Evolutionary conservation across 2,329 filamentous ascomycete genomes (phyloP), one percentile per base, ranked within the genome.

Genomic region (Pseudocercospora eumusae): DNA sequence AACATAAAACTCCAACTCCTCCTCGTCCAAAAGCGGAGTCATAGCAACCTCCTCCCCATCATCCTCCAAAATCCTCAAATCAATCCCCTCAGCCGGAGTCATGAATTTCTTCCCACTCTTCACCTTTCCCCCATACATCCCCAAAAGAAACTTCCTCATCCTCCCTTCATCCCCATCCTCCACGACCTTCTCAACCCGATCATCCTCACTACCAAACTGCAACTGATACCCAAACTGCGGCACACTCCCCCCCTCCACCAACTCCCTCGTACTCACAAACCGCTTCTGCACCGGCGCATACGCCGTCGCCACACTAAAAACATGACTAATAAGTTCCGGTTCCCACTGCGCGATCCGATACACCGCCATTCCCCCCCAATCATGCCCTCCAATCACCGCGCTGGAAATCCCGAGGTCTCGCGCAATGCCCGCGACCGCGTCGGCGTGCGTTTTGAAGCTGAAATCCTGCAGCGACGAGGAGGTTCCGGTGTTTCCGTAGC

Each of bases 371-470:
- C 91, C 92, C 75, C 93, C 93, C 85, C 93, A 97, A 77, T 98
- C 93, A 78, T 97, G 93, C 7, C 92, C 93, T 54, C 92, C 92
- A 13, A 97, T 83, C 60, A 97, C 88, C 71, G 96, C 88, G 53
- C 75, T 80, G 47, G 73, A 79, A 57, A 80, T 78, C 3, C 79
- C 78, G 4, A 88, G 75, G 40, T 88, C 82, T 62, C 78, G 79
- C 6, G 89, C 86, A 23, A 98, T 82, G 64, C 86, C 87, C 21
- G 86, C 88, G 67, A 98, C 83, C 72, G 96, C 92, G 59, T 87
- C 85, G 18, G 89, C 83, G 63, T 90, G 85, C 66, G 83, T 85
- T 79, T 92, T 95, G 74, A 86, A 80, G 23, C 85, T 85, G 78
- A 93, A 97, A 59, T 84, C 79, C 54, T 78, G 76, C 2, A 87